These are phyloP conservation scores for Centella asiatica DNA, from an alignment of 129 eudicot genomes.

Conservation along the genomic window DNA sequence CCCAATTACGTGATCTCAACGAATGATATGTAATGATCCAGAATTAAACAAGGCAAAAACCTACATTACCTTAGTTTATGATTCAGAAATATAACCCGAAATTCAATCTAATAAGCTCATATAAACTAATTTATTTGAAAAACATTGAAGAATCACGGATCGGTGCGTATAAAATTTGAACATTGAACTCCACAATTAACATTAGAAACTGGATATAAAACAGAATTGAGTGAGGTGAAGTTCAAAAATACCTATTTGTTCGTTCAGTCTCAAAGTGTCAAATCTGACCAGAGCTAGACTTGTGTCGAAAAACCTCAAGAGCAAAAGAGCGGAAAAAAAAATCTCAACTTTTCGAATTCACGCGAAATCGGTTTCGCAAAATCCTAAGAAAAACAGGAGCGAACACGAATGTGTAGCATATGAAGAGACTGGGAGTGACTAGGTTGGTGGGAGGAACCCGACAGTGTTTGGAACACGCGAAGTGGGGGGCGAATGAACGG, in stretches of 20 bases:
- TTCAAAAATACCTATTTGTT: neutral
- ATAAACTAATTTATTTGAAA: neutral
- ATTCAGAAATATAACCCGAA: neutral
- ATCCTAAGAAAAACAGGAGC: too few species aligned
- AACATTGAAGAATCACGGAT: neutral
- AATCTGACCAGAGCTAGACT: neutral
- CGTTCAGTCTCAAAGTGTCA: neutral
- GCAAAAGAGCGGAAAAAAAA: neutral
- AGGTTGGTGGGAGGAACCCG: neutral
- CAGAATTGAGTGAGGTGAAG: neutral
- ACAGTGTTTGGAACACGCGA: neutral
- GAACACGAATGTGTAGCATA: neutral
- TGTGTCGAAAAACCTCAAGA: neutral
- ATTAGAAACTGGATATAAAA: too few species aligned
- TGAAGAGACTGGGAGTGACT: too few species aligned
- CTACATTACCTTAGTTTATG: neutral
- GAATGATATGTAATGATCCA: neutral
- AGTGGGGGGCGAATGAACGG: neutral
- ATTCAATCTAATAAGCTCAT: too few species aligned
- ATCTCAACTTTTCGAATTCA: neutral
- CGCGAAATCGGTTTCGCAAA: too few species aligned
- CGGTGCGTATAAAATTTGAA: too few species aligned
- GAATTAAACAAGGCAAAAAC: neutral
- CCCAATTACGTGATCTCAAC: neutral
- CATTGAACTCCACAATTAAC: neutral